These are phyloP conservation scores for Aphanomyces cochlioides DNA, from an alignment of 352 stramenopile species.

Conservation along the genomic window DNA sequence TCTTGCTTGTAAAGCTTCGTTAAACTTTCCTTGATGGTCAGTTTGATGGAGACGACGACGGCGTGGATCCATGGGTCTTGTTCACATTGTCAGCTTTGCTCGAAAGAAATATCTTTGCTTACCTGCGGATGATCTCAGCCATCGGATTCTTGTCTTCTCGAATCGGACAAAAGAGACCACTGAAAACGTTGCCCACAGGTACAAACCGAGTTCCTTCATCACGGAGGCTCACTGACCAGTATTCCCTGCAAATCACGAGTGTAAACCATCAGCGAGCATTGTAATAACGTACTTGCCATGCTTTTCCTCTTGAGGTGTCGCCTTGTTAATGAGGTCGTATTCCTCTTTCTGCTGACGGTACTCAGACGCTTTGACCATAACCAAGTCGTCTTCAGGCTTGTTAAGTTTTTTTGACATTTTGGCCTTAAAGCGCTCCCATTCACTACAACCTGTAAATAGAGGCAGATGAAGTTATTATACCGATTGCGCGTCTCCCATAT, in stretches of 20 bases:
- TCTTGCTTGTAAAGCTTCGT: slow-evolving; percentile 49
- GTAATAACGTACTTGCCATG: slow-evolving; percentile 41
- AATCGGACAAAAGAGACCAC: slow-evolving; percentile 85
- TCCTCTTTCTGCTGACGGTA: slow-evolving; percentile 89
- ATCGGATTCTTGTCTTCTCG: slow-evolving; percentile 49
- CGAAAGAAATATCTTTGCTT: not conserved
- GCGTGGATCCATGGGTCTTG: slow-evolving; percentile 57
- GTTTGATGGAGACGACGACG: not conserved
- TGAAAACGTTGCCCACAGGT: slow-evolving; percentile 91
- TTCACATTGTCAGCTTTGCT: slow-evolving; percentile 33
- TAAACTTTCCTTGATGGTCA: slow-evolving; percentile 4
- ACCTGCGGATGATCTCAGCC: slow-evolving; percentile 27
- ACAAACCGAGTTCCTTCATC: slow-evolving; percentile 83
- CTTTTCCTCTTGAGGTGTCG: slow-evolving; percentile 81
- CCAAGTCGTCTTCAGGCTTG: slow-evolving; percentile 67
- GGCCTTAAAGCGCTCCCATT: slow-evolving; percentile 69
- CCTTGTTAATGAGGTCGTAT: slow-evolving; percentile 85
- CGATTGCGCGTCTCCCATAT: slow-evolving; percentile 67
- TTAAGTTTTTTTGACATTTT: slow-evolving; percentile 53
- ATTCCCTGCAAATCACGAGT: slow-evolving; percentile 44
- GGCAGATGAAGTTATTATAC: not conserved
- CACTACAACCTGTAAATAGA: slow-evolving; percentile 4
- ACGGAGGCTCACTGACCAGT: slow-evolving; percentile 88
- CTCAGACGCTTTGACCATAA: slow-evolving; percentile 78
- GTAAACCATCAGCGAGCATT: not conserved